These are phyloP conservation scores for Suhomyces sp. DNA, from an alignment of 805 yeast species.

Conservation along the genomic window DNA sequence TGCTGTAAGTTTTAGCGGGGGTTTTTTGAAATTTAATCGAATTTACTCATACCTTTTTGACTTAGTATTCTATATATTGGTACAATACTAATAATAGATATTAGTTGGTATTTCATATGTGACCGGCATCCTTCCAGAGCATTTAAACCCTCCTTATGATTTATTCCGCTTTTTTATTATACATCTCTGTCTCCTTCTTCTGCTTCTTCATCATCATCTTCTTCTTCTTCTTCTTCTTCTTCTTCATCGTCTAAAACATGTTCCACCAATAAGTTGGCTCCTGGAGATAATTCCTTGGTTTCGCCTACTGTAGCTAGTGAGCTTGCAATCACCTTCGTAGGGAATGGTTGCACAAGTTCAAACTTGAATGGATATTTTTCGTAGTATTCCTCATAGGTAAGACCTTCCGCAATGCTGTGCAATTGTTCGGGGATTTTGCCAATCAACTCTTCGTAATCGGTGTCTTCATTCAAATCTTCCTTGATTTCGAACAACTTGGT, in stretches of 20 bases:
- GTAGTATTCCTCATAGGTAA: constrained; percentile 20
- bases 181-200: neutral
- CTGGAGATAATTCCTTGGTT: constrained; percentile 28
- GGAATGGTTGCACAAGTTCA: constrained; percentile 43
- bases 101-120: too few relatives aligned
- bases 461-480: constrained; percentile 9
- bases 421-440: neutral
- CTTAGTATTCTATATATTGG: too few relatives aligned
- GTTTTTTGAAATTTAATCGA: too few relatives aligned
- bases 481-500: constrained; percentile 25
- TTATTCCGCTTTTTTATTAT: neutral
- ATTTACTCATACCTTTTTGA: too few relatives aligned
- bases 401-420: neutral
- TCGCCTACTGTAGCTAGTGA: constrained; percentile 3
- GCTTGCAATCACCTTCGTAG: constrained; percentile 29
- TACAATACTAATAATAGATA: too few relatives aligned
- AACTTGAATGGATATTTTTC: constrained; percentile 30
- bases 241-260: constrained; percentile 24
- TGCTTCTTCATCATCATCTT: too few relatives aligned
- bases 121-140: too few relatives aligned
- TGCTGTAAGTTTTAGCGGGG: too few relatives aligned
- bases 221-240: constrained; percentile 13
- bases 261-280: constrained; percentile 41
- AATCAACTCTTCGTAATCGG: constrained; percentile 6
- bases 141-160: too few relatives aligned